Conservation (phyloP, 2,329 filamentous ascomycete species). For the Colletotrichum chlorophyti region DNA sequence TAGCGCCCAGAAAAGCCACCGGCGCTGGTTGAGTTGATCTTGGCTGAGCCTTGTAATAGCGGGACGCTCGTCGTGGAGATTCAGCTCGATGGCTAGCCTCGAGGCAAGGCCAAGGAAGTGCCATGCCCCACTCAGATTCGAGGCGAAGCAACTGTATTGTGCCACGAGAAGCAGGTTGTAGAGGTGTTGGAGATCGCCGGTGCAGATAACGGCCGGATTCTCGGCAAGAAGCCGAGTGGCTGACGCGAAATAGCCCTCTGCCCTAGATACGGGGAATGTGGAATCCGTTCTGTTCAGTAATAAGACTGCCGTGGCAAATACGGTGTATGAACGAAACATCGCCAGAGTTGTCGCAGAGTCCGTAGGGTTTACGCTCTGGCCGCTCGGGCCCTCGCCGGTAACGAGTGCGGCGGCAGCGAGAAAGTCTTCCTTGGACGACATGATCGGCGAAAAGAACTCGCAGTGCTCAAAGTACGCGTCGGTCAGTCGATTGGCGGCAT, state of each 20-base stretch:
- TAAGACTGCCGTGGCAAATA: constrained; percentile 22
- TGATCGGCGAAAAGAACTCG: constrained; percentile 36
- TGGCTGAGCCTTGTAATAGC: neutral
- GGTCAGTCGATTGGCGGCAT: constrained; percentile 16
- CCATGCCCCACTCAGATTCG: constrained; percentile 26
- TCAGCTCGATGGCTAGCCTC: constrained; percentile 21
- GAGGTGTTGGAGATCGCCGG: constrained; percentile 23
- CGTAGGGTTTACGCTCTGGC: neutral
- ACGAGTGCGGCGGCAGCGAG: constrained; percentile 4
- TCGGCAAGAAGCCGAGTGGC: constrained; percentile 13
- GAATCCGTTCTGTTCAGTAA: constrained; percentile 28
- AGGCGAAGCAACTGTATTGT: constrained; percentile 24
- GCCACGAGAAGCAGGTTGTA: constrained; percentile 21
- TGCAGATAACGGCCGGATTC: constrained; percentile 17
- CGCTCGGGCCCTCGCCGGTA: neutral
- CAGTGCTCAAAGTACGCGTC: constrained; percentile 38
- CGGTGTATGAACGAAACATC: constrained; percentile 14
- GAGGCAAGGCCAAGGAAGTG: constrained; percentile 27
- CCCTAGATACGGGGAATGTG: constrained; percentile 11
- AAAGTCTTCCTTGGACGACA: constrained; percentile 30
- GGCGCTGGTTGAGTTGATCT: neutral
- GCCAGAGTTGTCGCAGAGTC: neutral
- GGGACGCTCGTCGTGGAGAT: constrained; percentile 18
- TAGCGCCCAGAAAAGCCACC: constrained; percentile 29
- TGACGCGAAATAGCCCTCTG: constrained; percentile 23